A percentile compares a stretch with the other conserved stretches of the same genome.
Conservation (phyloP, 225 moss, liverwort and hornwort species). For the Lunularia cruciata region DNA sequence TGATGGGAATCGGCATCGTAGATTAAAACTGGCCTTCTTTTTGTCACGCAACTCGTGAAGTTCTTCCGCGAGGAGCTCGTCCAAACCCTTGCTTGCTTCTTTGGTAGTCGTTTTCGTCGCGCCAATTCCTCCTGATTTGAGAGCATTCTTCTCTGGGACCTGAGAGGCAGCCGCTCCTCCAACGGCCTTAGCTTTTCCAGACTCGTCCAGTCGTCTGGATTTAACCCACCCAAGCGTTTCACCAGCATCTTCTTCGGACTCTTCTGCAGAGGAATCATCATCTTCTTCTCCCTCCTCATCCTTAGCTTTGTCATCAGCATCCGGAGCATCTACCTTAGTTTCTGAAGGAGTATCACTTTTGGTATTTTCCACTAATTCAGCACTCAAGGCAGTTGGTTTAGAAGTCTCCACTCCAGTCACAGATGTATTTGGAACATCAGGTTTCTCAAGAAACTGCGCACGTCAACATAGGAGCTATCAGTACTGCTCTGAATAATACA, state of each 20-base stretch:
- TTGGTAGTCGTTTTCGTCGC: constrained; percentile 3
- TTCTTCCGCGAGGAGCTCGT: constrained; percentile 95
- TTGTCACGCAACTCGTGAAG: constrained; percentile 74
- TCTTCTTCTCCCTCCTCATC: constrained; percentile 52
- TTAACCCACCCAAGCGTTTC: constrained; percentile 42
- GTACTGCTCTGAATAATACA: no score
- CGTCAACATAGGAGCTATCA: not conserved
- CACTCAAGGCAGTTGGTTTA: not conserved
- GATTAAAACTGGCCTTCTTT: constrained; percentile 54
- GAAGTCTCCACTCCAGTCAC: constrained; percentile 13
- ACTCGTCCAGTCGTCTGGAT: constrained; percentile 35
- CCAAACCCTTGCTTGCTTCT: constrained; percentile 68
- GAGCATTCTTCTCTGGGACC: constrained; percentile 21
- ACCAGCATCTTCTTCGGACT: constrained; percentile 31
- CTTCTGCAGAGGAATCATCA: constrained; percentile 26
- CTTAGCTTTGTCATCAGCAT: constrained; percentile 40
- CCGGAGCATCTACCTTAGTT: not conserved
- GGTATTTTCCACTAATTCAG: constrained; percentile 5
- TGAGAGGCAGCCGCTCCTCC: constrained; percentile 23
- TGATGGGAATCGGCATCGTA: no score
- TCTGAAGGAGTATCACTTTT: constrained; percentile 6
- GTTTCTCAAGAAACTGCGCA: constrained; percentile 76
- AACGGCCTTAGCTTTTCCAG: constrained; percentile 20
- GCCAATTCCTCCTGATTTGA: not conserved
- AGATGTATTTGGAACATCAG: constrained; percentile 6